Evolutionary conservation across 352 stramenopile genomes (phyloP), one percentile per base, ranked within the genome.

Genomic region (Salisapilia sapeloensis): DNA sequence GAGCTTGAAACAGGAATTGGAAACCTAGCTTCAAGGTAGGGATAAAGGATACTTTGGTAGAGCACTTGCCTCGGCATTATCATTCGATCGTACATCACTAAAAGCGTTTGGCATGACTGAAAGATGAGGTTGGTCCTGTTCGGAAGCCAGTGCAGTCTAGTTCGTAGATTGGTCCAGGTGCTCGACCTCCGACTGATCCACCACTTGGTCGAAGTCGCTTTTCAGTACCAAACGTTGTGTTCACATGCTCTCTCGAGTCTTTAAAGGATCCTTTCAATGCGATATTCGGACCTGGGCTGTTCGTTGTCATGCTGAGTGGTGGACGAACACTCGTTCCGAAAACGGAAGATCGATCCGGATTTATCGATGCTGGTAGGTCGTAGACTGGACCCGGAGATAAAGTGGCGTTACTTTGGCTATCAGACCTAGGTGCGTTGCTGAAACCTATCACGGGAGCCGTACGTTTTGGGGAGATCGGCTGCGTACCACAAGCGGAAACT

Each of bases 321-420:
- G 47, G 55, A 1, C 72, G 64, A 30, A 59, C 52, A 12, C 66
- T 52, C 4, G 59, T 74, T 24, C 66, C 67, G 43, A 83, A 76
- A 39, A 78, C 80, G 23, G 63, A 42, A 7, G 59, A 60, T 6
- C 49, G 33, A 1, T 49, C 46, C 26, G 42, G 48, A 24, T 69
- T 59, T 20, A 77, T 56, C 2, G 58, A 44, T 9, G 53, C 51
- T 4, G 60, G 53, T 4, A 84, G 45, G 16, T 84, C 61, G 44
- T 89, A 89, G 35, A 89, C 75, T 3, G 72, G 70, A 0, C 70
- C 72, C 2, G 72, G 70, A 9, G 62, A 80, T 12, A 64, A 57
- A 26, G 72, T 84, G 18, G 48, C 46, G 39, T 83, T 67, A 14
- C 63, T 56, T 22, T 57, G 46, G 2, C 66, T 31, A 1, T 55